Conservation (phyloP, 1,139 yeast genomes). For the Debaryomyces robertsiae region DNA sequence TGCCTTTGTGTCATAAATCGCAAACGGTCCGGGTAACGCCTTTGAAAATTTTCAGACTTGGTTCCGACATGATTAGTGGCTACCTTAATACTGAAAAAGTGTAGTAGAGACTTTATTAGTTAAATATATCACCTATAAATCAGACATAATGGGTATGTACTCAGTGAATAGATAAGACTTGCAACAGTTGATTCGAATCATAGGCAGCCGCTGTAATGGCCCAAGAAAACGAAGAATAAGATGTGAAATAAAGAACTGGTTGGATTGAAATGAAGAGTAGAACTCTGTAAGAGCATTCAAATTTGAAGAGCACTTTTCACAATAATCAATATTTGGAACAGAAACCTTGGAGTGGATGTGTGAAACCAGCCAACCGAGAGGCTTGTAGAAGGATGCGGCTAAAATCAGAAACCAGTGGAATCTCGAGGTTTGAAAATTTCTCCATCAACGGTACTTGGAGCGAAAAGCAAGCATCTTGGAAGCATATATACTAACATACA, state of each 20-base stretch:
- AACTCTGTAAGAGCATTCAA: too few species aligned
- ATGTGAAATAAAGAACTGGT: neutral
- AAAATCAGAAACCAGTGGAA: too few species aligned
- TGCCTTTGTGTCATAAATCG: slow-evolving; percentile 2
- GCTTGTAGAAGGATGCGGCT: too few species aligned
- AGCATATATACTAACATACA: slow-evolving; percentile 30
- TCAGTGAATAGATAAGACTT: slow-evolving; percentile 1
- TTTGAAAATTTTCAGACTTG: slow-evolving; percentile 10
- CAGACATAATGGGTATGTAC: slow-evolving; percentile 21
- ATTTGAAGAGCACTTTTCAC: too few species aligned
- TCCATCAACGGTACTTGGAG: too few species aligned
- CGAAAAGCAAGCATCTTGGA: too few species aligned
- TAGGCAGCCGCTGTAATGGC: neutral
- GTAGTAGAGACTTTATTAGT: slow-evolving; percentile 5
- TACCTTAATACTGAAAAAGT: slow-evolving; percentile 6
- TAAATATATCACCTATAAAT: slow-evolving; percentile 10
- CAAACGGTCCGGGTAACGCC: slow-evolving; percentile 1
- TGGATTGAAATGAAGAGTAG: too few species aligned
- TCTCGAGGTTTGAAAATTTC: too few species aligned
- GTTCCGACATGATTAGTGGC: slow-evolving; percentile 1
- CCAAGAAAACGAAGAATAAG: neutral
- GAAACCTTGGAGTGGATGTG: too few species aligned
- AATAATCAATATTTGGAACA: too few species aligned
- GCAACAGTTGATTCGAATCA: neutral
- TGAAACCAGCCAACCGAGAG: too few species aligned